Conservation (phyloP, 139 green algal species). For the Chlorella sp. region DNA sequence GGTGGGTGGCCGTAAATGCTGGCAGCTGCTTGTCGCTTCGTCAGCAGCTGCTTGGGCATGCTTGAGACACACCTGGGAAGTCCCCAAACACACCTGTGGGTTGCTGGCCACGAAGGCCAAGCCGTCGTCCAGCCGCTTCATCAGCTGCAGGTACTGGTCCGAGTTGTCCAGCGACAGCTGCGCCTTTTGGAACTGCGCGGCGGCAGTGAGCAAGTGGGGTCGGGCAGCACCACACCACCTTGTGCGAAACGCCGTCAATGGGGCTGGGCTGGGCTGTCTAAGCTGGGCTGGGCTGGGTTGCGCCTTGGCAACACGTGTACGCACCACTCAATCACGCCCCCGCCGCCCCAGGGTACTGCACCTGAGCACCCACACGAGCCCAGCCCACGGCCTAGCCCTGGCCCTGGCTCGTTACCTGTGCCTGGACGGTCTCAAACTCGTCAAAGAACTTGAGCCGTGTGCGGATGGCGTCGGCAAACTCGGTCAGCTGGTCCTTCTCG, state of each 20-base stretch:
- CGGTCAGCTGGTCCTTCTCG: slow-evolving; percentile 52
- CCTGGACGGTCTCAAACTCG: slow-evolving; percentile 78
- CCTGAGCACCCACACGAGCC: background rate
- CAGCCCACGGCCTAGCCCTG: background rate
- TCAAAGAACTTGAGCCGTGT: slow-evolving; percentile 87
- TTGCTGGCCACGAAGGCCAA: slow-evolving; percentile 72
- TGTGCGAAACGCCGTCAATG: no score
- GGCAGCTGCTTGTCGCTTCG: no score
- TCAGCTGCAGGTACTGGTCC: slow-evolving; percentile 66
- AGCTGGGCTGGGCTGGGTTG: no score
- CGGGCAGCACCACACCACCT: no score
- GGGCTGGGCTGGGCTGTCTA: no score
- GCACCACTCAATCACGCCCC: no score
- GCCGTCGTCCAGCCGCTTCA: slow-evolving; percentile 86
- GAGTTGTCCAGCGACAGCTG: slow-evolving; percentile 19
- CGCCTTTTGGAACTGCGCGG: slow-evolving; percentile 10
- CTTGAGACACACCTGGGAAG: no score
- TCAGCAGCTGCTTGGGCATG: no score
- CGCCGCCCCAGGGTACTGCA: no score
- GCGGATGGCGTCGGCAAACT: slow-evolving; percentile 64
- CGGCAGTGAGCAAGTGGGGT: no score
- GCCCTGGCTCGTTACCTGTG: background rate
- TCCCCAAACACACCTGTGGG: slow-evolving; percentile 49
- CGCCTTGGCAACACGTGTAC: no score
- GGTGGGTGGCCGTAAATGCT: no score